Conservation (phyloP, 352 stramenopile genomes). For the Globisporangium emineosum region DNA sequence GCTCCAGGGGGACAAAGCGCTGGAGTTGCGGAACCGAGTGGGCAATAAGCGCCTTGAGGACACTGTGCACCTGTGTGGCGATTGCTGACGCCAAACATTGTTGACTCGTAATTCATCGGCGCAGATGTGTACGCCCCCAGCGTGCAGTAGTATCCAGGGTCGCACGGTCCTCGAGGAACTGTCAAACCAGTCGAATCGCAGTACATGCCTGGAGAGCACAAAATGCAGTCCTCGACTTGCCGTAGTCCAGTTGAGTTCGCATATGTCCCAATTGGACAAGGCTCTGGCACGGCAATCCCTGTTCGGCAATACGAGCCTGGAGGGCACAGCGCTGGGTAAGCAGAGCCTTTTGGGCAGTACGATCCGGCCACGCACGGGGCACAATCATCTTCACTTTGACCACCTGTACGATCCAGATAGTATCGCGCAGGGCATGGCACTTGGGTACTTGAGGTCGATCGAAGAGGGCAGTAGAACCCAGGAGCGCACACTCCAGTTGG, state of each 20-base stretch:
- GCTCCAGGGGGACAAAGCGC: conserved; percentile 71
- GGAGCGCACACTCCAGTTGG: conserved; percentile 58
- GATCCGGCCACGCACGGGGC: conserved; percentile 61
- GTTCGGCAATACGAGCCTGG: conserved; percentile 88
- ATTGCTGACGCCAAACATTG: conserved; percentile 62
- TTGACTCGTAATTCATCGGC: conserved; percentile 76
- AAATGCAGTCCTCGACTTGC: conserved; percentile 80
- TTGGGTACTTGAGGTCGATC: conserved; percentile 66
- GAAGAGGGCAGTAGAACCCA: conserved; percentile 84
- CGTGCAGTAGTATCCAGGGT: conserved; percentile 90
- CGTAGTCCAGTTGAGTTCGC: conserved; percentile 72
- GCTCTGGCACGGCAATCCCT: conserved; percentile 62
- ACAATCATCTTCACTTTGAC: conserved; percentile 69
- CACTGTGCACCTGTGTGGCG: conserved; percentile 66
- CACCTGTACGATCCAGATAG: conserved; percentile 63
- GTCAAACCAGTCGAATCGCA: conserved; percentile 87
- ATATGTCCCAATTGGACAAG: conserved; percentile 90
- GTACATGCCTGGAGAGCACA: conserved; percentile 89
- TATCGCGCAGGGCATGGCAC: conserved; percentile 75
- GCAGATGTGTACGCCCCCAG: conserved; percentile 87
- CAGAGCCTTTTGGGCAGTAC: conserved; percentile 64
- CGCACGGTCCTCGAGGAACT: conserved; percentile 68
- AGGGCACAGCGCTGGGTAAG: conserved; percentile 66
- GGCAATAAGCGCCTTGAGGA: conserved; percentile 67
- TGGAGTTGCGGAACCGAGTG: conserved; percentile 51